These are phyloP conservation scores for Ambrosia trifida DNA, from an alignment of 129 eudicot genomes.

Conservation along the genomic window DNA sequence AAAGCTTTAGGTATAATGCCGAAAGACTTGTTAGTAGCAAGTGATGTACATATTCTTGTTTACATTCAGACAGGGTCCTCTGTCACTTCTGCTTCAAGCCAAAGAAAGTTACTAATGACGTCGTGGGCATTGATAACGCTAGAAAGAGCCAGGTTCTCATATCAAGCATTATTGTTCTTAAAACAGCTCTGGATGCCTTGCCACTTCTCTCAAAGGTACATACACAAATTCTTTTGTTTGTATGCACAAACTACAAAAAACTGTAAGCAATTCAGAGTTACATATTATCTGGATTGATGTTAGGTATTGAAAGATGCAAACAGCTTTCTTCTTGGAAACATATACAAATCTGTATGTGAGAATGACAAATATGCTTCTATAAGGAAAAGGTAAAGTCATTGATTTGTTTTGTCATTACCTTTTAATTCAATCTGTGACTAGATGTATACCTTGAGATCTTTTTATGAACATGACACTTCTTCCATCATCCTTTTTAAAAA, in stretches of 20 bases:
- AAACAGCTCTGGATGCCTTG: slow-evolving; percentile 93
- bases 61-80: slow-evolving; percentile 78
- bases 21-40: not conserved
- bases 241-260: slow-evolving; percentile 2
- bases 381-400: slow-evolving; percentile 62
- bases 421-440: not conserved
- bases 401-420: not conserved
- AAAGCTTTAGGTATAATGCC: not conserved
- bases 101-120: slow-evolving; percentile 76
- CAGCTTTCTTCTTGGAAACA: slow-evolving; percentile 77
- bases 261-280: slow-evolving; percentile 12
- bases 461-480: not conserved
- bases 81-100: slow-evolving; percentile 99
- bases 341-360: slow-evolving; percentile 79
- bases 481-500: slow-evolving; percentile 2
- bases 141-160: slow-evolving; percentile 82
- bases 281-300: slow-evolving; percentile 8
- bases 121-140: slow-evolving; percentile 61
- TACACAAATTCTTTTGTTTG: not conserved
- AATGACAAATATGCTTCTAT: slow-evolving; percentile 79
- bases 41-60: slow-evolving; percentile 24
- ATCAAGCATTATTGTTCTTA: slow-evolving; percentile 90
- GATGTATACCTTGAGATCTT: not conserved
- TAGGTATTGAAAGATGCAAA: slow-evolving; percentile 95
- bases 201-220: slow-evolving; percentile 90